These are phyloP conservation scores for Pythium oligandrum DNA, from an alignment of 352 stramenopile genomes.

Conservation along the genomic window DNA sequence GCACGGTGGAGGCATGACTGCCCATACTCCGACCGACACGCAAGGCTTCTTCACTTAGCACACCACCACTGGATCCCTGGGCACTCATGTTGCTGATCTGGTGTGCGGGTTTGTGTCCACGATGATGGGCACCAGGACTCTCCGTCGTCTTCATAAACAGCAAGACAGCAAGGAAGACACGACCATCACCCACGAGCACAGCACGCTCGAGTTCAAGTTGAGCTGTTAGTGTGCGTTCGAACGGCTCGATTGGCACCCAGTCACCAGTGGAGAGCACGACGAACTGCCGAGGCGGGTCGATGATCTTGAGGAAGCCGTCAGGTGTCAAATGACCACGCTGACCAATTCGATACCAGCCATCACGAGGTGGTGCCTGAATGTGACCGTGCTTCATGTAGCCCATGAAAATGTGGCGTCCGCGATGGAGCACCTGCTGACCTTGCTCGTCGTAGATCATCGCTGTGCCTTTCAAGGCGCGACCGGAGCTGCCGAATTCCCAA, in stretches of 20 bases:
- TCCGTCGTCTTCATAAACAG: constrained; percentile 32
- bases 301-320: constrained; percentile 70
- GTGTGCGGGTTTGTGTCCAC: constrained; percentile 13
- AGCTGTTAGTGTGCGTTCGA: constrained; percentile 46
- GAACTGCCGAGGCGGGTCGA: constrained; percentile 53
- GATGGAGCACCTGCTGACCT: constrained; percentile 56
- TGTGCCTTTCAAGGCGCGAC: constrained; percentile 50
- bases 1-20: constrained; percentile 34
- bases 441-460: constrained; percentile 57
- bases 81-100: constrained; percentile 12
- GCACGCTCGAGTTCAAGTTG: constrained; percentile 60
- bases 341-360: constrained; percentile 52
- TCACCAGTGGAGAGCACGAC: constrained; percentile 71
- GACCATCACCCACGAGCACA: constrained; percentile 65
- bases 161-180: constrained; percentile 65
- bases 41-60: constrained; percentile 45
- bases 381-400: constrained; percentile 44
- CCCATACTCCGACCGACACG: constrained; percentile 15
- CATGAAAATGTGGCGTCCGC: constrained; percentile 68
- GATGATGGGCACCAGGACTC: not conserved
- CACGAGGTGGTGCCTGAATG: constrained; percentile 10
- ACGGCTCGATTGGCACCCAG: constrained; percentile 60
- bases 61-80: not conserved
- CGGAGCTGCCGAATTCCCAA: constrained; percentile 71
- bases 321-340: constrained; percentile 64